These are phyloP conservation scores for Pseudozyma hubeiensis DNA, from an alignment of 1,284 basidiomycete genomes.

Conservation along the genomic window DNA sequence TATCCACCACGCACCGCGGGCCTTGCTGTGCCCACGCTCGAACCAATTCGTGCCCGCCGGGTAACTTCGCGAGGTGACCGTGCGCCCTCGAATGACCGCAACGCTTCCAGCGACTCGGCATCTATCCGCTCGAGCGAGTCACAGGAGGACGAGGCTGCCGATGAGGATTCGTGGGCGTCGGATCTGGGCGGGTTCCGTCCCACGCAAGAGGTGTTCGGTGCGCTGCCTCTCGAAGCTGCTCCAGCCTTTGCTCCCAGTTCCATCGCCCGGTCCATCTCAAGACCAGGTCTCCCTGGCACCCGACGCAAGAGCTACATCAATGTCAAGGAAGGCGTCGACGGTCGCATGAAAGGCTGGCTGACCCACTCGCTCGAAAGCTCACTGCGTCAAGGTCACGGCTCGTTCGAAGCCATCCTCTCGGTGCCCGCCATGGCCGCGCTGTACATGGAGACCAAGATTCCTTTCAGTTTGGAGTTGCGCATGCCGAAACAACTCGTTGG, in stretches of 20 bases:
- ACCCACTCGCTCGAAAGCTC: constrained; percentile 44
- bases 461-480: constrained; percentile 48
- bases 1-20: constrained; percentile 50
- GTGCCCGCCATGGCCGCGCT: constrained; percentile 50
- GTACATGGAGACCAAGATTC: constrained; percentile 54
- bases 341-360: constrained; percentile 51
- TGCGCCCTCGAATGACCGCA: constrained; percentile 12
- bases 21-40: constrained; percentile 43
- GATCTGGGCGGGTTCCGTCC: constrained; percentile 44
- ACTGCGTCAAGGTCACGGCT: constrained; percentile 23
- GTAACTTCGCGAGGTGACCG: constrained; percentile 26
- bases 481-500: constrained; percentile 31
- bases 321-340: constrained; percentile 52
- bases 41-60: constrained; percentile 29
- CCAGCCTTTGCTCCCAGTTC: constrained; percentile 18
- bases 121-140: constrained; percentile 15
- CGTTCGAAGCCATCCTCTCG: constrained; percentile 47
- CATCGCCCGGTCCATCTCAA: constrained; percentile 17
- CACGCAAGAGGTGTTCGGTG: constrained; percentile 47
- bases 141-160: constrained; percentile 30
- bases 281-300: constrained; percentile 15
- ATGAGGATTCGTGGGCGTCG: constrained; percentile 46
- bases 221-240: constrained; percentile 26
- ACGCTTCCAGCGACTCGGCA: constrained; percentile 13
- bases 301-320: constrained; percentile 51